Evolutionary conservation across 75 land plant genomes (phyloP), one percentile per base, ranked within the genome.

Genomic region (Ceratopteris richardii): DNA sequence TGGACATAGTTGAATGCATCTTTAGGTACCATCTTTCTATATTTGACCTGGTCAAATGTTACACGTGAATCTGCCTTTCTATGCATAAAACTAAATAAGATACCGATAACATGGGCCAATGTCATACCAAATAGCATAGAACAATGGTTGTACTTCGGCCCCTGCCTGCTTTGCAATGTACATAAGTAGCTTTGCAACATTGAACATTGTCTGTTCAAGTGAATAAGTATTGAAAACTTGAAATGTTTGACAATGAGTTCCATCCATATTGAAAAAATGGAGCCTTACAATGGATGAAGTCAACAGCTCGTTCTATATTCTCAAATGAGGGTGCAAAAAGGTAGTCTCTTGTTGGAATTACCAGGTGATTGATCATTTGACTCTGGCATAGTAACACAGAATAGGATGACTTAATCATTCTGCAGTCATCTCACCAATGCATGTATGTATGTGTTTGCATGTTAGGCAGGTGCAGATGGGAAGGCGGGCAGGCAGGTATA

Each of bases 141-240:
- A 92, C 97, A 82, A 92, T 65, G 0, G 97, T 92, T 39, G 97
- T 85, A 72, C 97, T 92, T 13, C 97, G 81, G 10, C 97, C 97
- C 28, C 97, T 70, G 9, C 97, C 97, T 40, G 97, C 97, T 68
- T 92, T 92, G 59, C 97, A 92, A 65, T 92, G 97, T 24, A 92
- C 95, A 66, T 92, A 92, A 18, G 97, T 88, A 20, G 77, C 82
- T 63, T 61, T 69, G 13, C 85, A 77, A 52, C 50, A 36, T 9
- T 62, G 66, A 57, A 85, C 75, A 71, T 88, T 85, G 50, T 73
- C 96, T 90, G 66, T 58, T 46, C n/a, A n/a, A n/a, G n/a, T n/a
- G n/a, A n/a, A 19, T 10, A 7, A 18, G 10, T 12, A 17, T 19
- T 51, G 53, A 11, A 51, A 12, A 51, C 17, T n/a, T n/a, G n/a